Evolutionary conservation across 2,329 filamentous ascomycete genomes (phyloP), one percentile per base, ranked within the genome.

Genomic region (Dichotomopilus funicola): DNA sequence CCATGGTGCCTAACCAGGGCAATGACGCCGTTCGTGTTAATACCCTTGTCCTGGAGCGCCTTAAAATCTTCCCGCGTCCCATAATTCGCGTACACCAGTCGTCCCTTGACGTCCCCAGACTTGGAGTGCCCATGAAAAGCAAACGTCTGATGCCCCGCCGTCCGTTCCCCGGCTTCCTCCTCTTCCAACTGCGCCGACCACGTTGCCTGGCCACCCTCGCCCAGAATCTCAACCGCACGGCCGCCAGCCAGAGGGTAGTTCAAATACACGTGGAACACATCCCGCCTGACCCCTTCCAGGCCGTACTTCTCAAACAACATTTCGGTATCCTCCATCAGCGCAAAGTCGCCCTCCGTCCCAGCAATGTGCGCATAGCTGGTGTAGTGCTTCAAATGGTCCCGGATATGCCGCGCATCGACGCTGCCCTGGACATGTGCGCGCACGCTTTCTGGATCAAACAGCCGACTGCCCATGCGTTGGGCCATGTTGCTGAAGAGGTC

Each of bases 341-440:
- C 88, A 65, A 87, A 91, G 72, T 95, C 92, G 48, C 94, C 94
- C 73, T 96, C 87, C 3, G 91, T 95, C n/a, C 94, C 94, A 2
- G 90, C 94, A 59, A 97, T 79, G 70, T 97, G 94, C 59, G 94
- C 88, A 68, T 89, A 96, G 54, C 81, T 81, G 4, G 90, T 92
- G 60, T 92, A 83, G 66, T 91, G 87, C 65, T 81, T 76, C 57
- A 96, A 73, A 56, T 88, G 88, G 42, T 88, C 85, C 60, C 83
- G 80, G 68, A 94, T 87, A 50, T 79, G 78, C 57, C 78, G 77
- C 53, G 82, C 76, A 65, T 95, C 86, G 61, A 95, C 81, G 63
- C 83, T 83, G 49, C 78, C 77, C 69, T 94, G 84, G 33, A 95
- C 80, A 70, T 87, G 89, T 56, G 81, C 76, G 54, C 89, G 83